Percentiles rank a stretch among this genome's conserved stretches.
phyloP scores from a whole-genome alignment of 768 basidiomycete genomes.

The Leccinum longicurvipes region DNA sequence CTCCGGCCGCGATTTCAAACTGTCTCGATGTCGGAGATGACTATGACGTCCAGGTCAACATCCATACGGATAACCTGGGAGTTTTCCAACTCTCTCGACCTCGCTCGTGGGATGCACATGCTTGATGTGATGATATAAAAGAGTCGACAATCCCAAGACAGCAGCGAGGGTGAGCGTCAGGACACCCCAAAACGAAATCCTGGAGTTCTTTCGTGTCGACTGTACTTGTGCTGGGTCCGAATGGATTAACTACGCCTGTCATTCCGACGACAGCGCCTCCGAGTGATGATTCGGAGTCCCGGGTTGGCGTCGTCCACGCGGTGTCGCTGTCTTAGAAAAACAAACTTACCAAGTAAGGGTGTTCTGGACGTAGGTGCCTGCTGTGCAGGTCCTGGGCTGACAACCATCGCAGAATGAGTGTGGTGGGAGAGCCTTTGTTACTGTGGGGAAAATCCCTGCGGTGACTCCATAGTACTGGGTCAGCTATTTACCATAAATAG shows the following conservation, averaged over 20 bases:
- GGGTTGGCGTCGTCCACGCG: background rate
- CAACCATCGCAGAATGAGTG: constrained; percentile 8
- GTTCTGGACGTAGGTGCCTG: constrained; percentile 10
- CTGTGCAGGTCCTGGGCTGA: background rate
- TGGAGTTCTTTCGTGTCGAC: constrained; percentile 1
- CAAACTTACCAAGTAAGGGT: constrained; percentile 19
- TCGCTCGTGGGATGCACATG: background rate
- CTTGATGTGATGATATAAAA: constrained; percentile 13
- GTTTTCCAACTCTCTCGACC: constrained; percentile 28
- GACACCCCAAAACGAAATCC: constrained; percentile 2
- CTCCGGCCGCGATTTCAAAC: constrained; percentile 75
- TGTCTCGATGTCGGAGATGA: constrained; percentile 81
- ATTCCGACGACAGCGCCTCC: background rate
- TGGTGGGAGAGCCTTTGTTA: background rate
- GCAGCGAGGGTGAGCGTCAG: constrained; percentile 20
- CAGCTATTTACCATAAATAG: constrained; percentile 5
- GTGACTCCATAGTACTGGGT: too few species aligned
- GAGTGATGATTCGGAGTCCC: too few species aligned
- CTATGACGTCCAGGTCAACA: constrained; percentile 93
- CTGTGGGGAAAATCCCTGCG: constrained; percentile 2
- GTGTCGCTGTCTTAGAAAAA: background rate
- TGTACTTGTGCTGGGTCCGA: background rate
- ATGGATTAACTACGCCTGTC: background rate
- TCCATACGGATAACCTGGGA: constrained; percentile 80
- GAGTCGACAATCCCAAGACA: constrained; percentile 14